Conservation (phyloP, 1,139 yeast genomes). For the Petasospora fabianii region DNA sequence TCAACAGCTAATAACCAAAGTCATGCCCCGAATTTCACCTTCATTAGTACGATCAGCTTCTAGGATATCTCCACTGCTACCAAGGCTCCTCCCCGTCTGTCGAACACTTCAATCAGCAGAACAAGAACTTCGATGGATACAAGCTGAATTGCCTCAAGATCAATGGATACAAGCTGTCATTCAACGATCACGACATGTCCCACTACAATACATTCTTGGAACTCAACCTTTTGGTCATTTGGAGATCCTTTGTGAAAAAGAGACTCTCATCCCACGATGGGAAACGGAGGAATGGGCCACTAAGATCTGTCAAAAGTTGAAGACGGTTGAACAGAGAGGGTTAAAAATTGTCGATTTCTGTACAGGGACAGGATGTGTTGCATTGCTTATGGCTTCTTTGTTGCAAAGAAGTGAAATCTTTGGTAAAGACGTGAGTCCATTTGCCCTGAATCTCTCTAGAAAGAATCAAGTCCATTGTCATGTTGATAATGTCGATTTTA, state of each 20-base stretch:
- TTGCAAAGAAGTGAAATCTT: constrained; percentile 32
- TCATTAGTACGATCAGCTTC: not conserved
- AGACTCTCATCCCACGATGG: constrained; percentile 87
- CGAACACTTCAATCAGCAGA: constrained; percentile 33
- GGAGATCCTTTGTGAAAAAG: constrained; percentile 53
- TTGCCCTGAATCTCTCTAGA: constrained; percentile 49
- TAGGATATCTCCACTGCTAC: constrained; percentile 5
- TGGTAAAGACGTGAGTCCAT: constrained; percentile 59
- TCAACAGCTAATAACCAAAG: not conserved
- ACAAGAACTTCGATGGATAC: constrained; percentile 51
- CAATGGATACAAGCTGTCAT: constrained; percentile 32
- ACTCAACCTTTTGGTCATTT: constrained; percentile 82
- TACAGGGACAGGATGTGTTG: constrained; percentile 89
- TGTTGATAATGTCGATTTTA: constrained; percentile 16
- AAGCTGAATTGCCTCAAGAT: constrained; percentile 32
- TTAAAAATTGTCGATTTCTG: constrained; percentile 58
- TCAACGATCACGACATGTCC: constrained; percentile 47
- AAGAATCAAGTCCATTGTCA: constrained; percentile 36
- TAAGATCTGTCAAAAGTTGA: no score
- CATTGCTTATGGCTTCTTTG: constrained; percentile 45
- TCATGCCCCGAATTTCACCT: not conserved
- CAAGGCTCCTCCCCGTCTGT: constrained; percentile 30
- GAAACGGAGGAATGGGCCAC: constrained; percentile 92
- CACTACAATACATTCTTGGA: constrained; percentile 80
- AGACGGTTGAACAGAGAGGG: no score